These are phyloP conservation scores for Artemisia tridentata DNA, from an alignment of 129 eudicot species.

Conservation along the genomic window DNA sequence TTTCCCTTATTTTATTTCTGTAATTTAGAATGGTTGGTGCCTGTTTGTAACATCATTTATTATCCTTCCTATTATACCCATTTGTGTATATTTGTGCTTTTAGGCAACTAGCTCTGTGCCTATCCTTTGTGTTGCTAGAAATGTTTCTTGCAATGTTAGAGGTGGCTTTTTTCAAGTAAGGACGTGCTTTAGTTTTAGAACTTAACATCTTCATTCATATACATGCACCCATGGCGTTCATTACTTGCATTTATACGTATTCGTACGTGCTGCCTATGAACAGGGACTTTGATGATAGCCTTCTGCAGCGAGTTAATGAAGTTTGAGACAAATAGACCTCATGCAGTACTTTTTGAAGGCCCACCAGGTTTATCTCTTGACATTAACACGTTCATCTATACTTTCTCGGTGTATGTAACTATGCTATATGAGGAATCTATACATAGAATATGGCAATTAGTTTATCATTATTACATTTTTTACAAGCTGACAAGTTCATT, in stretches of 20 bases:
- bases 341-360: no score
- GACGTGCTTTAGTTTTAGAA: neutral
- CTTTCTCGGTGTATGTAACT: no score
- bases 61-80: conserved; percentile 24
- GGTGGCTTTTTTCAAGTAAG: conserved; percentile 99
- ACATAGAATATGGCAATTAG: no score
- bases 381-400: no score
- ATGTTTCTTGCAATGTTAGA: conserved; percentile 97
- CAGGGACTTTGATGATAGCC: conserved; percentile 95
- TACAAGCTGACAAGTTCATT: no score
- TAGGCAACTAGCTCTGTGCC: conserved; percentile 82
- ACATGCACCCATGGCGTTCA: neutral
- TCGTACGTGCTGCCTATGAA: conserved; percentile 16
- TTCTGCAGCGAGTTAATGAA: conserved; percentile 61
- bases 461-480: no score
- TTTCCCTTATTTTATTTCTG: neutral
- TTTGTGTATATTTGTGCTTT: conserved; percentile 27
- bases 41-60: conserved; percentile 6
- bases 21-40: neutral
- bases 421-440: no score
- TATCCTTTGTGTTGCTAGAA: conserved; percentile 93
- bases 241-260: no score
- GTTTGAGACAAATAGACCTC: no score
- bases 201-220: neutral
- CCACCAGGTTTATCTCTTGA: no score